phyloP scores from a whole-genome alignment of 148 eudicot species.

The Drosera capensis region DNA sequence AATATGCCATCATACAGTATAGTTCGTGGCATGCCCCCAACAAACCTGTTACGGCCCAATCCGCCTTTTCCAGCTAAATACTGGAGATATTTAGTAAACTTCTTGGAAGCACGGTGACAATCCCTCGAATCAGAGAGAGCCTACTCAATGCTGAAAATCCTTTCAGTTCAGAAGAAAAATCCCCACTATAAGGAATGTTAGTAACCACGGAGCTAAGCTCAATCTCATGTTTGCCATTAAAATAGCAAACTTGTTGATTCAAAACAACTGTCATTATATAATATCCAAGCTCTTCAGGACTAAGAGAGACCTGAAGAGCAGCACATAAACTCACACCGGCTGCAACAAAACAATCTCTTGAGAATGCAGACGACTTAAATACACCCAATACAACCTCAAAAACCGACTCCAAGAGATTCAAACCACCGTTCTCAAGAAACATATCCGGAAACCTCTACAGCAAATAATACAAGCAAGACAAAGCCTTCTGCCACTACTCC shows the following conservation, averaged over 20 bases:
- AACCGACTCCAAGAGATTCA: slow-evolving; percentile 29
- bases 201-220: slow-evolving; percentile 16
- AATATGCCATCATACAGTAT: slow-evolving; percentile 77
- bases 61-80: slow-evolving; percentile 19
- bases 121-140: slow-evolving; percentile 84
- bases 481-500: slow-evolving; percentile 94
- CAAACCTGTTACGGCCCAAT: slow-evolving; percentile 10
- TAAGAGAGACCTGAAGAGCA: slow-evolving; percentile 65
- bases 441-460: slow-evolving; percentile 62
- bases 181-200: slow-evolving; percentile 43
- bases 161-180: slow-evolving; percentile 40
- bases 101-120: slow-evolving; percentile 77
- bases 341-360: slow-evolving; percentile 89
- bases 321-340: slow-evolving; percentile 91
- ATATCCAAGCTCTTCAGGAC: slow-evolving; percentile 56
- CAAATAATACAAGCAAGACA: slow-evolving; percentile 85
- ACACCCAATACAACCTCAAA: slow-evolving; percentile 32
- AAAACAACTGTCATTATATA: slow-evolving; percentile 54
- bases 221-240: slow-evolving; percentile 12
- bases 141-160: slow-evolving; percentile 51
- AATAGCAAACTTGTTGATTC: slow-evolving; percentile 14
- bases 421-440: slow-evolving; percentile 16
- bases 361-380: slow-evolving; percentile 53
- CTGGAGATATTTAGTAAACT: slow-evolving; percentile 41
- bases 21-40: slow-evolving; percentile 14